A percentile compares a stretch with the other conserved stretches of the same genome.
Evolutionary conservation across 176 grass and related monocot genomes (phyloP).

Genomic region (Paspalum vaginatum): DNA sequence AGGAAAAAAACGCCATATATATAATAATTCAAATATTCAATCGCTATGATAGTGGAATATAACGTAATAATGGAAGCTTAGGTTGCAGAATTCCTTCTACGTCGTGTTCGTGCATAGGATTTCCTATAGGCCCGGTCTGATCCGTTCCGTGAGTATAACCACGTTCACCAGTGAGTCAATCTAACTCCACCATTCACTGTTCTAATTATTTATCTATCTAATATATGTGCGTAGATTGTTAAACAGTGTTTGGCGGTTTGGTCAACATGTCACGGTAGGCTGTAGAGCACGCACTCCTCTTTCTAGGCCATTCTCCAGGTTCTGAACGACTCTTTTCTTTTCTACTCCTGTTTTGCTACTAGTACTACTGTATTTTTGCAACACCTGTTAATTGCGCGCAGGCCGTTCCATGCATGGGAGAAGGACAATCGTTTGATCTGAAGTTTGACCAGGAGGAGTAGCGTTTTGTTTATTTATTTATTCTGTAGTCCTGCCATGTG

Average conservation of each 20-base stretch:
- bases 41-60: background rate
- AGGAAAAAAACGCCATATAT: background rate
- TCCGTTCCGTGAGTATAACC: conserved; percentile 32
- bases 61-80: background rate
- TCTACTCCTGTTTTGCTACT: too few relatives aligned
- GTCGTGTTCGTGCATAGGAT: conserved; percentile 38
- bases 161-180: too few relatives aligned
- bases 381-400: too few relatives aligned
- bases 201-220: too few relatives aligned
- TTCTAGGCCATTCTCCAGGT: background rate
- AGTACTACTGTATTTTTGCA: too few relatives aligned
- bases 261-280: conserved; percentile 18
- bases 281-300: background rate
- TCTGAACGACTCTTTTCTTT: too few relatives aligned
- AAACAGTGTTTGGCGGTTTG: too few relatives aligned
- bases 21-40: background rate
- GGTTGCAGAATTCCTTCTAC: background rate
- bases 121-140: conserved; percentile 33
- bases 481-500: background rate
- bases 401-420: background rate
- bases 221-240: too few relatives aligned
- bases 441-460: background rate
- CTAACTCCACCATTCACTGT: too few relatives aligned
- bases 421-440: background rate
- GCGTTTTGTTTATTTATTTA: background rate